phyloP scores from a whole-genome alignment of 352 stramenopile genomes.

The Phytophthora ohioensis region DNA sequence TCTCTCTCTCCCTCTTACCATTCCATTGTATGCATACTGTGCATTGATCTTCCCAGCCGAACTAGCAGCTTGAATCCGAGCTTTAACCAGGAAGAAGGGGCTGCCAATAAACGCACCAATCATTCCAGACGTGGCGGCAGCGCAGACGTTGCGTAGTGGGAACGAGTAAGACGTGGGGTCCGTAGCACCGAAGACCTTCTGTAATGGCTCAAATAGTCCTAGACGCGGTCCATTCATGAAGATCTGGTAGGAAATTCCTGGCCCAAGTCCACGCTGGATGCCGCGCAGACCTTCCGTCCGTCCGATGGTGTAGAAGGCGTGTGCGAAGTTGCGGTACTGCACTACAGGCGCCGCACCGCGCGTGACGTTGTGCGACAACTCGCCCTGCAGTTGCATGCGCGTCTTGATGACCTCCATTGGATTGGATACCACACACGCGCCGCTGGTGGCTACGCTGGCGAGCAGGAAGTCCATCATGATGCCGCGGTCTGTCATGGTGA shows the following conservation, averaged over 20 bases:
- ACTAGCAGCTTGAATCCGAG: constrained; percentile 84
- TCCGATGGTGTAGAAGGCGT: constrained; percentile 87
- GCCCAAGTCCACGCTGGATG: constrained; percentile 82
- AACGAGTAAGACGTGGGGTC: constrained; percentile 81
- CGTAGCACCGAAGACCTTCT: constrained; percentile 82
- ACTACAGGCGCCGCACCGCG: constrained; percentile 46
- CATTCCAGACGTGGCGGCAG: constrained; percentile 77
- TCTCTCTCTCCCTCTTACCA: constrained; percentile 50
- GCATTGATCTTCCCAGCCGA: constrained; percentile 79
- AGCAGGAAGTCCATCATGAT: constrained; percentile 80
- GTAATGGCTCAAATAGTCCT: constrained; percentile 81
- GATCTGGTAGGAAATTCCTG: constrained; percentile 85
- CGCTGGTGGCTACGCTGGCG: constrained; percentile 68
- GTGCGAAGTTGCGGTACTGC: constrained; percentile 87
- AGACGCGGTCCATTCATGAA: constrained; percentile 86
- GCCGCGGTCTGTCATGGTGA: constrained; percentile 47
- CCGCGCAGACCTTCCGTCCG: constrained; percentile 78
- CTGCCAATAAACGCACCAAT: constrained; percentile 82
- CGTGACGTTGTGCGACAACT: constrained; percentile 68
- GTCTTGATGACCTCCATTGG: constrained; percentile 93
- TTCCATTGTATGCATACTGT: constrained; percentile 86
- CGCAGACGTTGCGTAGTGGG: constrained; percentile 77
- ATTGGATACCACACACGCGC: constrained; percentile 83
- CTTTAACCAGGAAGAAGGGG: constrained; percentile 89
- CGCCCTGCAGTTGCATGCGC: constrained; percentile 89